Conservation (phyloP, 768 basidiomycete species). For the Phanerochaete sordida region DNA sequence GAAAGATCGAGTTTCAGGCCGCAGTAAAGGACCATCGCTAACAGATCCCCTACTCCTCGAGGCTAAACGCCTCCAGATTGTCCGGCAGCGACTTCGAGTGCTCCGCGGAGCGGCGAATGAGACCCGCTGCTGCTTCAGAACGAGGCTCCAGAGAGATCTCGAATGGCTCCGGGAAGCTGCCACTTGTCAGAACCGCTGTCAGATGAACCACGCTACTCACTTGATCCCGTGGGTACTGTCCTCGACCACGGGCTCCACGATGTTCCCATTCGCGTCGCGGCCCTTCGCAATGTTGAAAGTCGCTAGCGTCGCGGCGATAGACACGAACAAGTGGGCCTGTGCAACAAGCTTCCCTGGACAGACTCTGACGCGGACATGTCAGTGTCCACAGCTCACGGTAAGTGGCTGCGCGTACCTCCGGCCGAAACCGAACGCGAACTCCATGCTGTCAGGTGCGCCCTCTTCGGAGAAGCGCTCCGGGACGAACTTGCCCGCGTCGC, state of each 20-base stretch:
- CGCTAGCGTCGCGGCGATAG: conserved; percentile 7
- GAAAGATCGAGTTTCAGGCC: no score
- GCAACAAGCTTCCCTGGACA: conserved; percentile 22
- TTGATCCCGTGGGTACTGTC: not conserved
- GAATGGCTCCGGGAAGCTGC: not conserved
- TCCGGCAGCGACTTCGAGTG: no score
- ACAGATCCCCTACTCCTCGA: no score
- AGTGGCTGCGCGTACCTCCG: not conserved
- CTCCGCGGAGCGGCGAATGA: no score
- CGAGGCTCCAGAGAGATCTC: not conserved
- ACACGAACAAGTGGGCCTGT: conserved; percentile 16
- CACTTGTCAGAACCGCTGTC: not conserved
- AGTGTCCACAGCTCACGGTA: not conserved
- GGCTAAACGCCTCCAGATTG: no score
- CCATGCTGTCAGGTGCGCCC: not conserved
- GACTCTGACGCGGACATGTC: not conserved
- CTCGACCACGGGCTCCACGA: not conserved
- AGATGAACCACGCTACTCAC: not conserved
- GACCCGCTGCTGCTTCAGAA: not conserved
- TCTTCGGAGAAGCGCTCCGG: not conserved
- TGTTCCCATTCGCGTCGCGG: not conserved
- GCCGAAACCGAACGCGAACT: conserved; percentile 2
- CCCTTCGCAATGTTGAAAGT: conserved; percentile 27
- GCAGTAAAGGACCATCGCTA: no score
- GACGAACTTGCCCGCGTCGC: not conserved